Base-by-base conservation (phyloP, 1,284 basidiomycete species). In the Trametes sp. region DNA sequence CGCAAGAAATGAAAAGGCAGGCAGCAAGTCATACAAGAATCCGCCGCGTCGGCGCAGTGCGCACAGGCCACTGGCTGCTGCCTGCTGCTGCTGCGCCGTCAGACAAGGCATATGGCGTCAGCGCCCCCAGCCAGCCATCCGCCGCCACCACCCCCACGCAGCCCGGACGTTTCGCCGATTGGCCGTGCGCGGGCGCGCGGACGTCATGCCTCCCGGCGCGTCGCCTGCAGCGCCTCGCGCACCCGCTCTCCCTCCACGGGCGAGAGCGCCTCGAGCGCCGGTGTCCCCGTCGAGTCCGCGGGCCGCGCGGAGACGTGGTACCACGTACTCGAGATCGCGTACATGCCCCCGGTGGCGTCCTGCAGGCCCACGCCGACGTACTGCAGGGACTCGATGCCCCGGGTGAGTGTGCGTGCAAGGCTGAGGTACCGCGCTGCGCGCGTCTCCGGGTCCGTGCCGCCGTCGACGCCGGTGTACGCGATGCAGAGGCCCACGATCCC, bases 311-410 rank as follows among this genome's bases (percentile, higher is more conserved):
- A 24, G 24, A 66, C 64, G 6, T 55, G 59, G 58, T 59, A 70
- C 67, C 68, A 69, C 51, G 61, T 14, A 36, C 59, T 57, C 29
- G 63, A 50, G 46, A 54, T 36, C 44, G 56, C 50, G 61, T 67
- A 65, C 63, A 61, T 66, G 51, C 38, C 45, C 23, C 35, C 53
- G 36, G 44, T 54, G 51, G 38, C 36, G 51, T 62, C 66, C 45
- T 66, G 63, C 31, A 61, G 29, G 46, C 69, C 65, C 24, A 70
- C 63, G 6, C 62, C 64, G 52, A 69, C 41, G 56, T 66, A 67
- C 50, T 59, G 29, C 13, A 70, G 64, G 35, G 67, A 66, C 41
- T 49, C 38, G 57, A 70, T 60, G n/a, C 38, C 38, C 55, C 38
- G 44, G 28, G 66, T 51, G 26, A 67, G 63, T 56, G 49, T 38